These are phyloP conservation scores for Microbotryum lychnidis-dioicae DNA, from an alignment of 1,284 basidiomycete genomes.

Conservation along the genomic window DNA sequence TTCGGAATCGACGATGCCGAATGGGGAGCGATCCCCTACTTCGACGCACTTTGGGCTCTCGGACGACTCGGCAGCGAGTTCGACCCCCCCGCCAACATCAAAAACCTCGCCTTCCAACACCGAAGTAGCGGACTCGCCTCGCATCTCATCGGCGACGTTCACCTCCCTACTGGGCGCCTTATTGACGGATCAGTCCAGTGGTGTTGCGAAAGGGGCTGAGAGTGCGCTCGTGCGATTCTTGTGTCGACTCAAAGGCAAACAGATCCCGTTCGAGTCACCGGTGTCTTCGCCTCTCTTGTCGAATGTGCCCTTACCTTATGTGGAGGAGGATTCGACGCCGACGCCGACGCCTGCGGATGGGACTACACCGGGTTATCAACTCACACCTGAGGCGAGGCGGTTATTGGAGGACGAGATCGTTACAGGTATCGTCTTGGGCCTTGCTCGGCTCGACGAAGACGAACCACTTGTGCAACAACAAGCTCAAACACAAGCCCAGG, in stretches of 20 bases:
- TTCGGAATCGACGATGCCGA: background rate
- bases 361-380: conserved; percentile 2
- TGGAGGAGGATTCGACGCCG: background rate
- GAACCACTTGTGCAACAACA: conserved; percentile 1
- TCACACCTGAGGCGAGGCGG: conserved; percentile 37
- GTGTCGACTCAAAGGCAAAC: conserved; percentile 25
- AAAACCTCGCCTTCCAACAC: conserved; percentile 14
- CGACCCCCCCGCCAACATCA: conserved; percentile 18
- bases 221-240: conserved; percentile 28
- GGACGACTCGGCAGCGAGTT: conserved; percentile 8
- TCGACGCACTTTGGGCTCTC: conserved; percentile 4
- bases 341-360: background rate
- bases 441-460: conserved; percentile 62
- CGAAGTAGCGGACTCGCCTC: conserved; percentile 41
- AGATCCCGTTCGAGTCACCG: conserved; percentile 3
- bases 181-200: conserved; percentile 42
- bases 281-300: conserved; percentile 1
- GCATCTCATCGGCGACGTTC: conserved; percentile 73
- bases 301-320: too few species aligned
- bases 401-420: conserved; percentile 72
- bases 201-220: conserved; percentile 24
- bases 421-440: conserved; percentile 74
- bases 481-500: background rate
- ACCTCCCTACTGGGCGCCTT: conserved; percentile 85
- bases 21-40: conserved; percentile 8